phyloP scores from a whole-genome alignment of 169 alveolate genomes.

The Cryptosporidium parvum region DNA sequence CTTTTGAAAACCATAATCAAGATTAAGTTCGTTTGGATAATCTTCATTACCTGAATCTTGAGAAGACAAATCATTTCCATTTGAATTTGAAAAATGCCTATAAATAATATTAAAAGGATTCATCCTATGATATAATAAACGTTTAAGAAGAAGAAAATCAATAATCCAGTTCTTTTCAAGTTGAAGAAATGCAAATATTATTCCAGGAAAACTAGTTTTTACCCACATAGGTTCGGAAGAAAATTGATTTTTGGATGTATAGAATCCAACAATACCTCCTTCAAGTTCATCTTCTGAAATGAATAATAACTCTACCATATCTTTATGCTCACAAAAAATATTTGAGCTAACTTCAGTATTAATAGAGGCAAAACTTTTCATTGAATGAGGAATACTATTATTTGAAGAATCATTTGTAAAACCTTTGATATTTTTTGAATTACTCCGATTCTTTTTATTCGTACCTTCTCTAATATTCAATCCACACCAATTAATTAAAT shows the following conservation, averaged over 20 bases:
- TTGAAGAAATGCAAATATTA: conserved; percentile 60
- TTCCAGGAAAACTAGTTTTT: conserved; percentile 55
- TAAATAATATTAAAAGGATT: conserved; percentile 17
- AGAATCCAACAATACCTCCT: conserved; percentile 57
- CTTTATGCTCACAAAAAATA: conserved; percentile 55
- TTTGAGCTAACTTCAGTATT: background rate
- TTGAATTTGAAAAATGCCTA: background rate
- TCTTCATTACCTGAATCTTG: background rate
- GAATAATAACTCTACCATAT: conserved; percentile 51
- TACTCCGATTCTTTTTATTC: background rate
- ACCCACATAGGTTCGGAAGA: conserved; percentile 70
- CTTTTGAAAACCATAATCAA: conserved; percentile 18
- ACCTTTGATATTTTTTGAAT: background rate
- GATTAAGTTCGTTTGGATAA: background rate
- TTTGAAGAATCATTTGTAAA: background rate
- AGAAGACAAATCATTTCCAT: background rate
- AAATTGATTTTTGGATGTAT: conserved; percentile 43
- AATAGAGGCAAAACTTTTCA: background rate
- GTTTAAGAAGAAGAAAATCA: conserved; percentile 31
- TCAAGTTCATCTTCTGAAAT: conserved; percentile 47
- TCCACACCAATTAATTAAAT: conserved; percentile 67
- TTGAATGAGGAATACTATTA: background rate
- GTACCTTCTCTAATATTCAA: conserved; percentile 19
- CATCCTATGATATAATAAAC: conserved; percentile 31
- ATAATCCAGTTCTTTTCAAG: conserved; percentile 72